Conservation (phyloP, 148 eudicot species). For the Spergularia marina region DNA sequence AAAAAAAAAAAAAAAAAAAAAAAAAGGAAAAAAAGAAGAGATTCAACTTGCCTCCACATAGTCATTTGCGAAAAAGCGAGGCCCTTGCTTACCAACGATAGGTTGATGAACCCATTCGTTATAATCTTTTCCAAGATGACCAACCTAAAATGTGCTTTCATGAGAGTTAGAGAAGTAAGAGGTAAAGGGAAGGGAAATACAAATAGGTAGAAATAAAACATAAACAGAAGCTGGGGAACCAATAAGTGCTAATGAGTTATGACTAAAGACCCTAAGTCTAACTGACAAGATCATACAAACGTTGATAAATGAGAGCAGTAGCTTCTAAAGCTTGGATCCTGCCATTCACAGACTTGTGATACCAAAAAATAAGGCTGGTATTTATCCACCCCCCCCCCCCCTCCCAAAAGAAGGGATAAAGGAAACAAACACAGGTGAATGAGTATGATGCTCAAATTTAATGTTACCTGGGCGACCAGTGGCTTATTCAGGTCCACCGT, state of each 20-base stretch:
- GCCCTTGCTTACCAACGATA: constrained; percentile 85
- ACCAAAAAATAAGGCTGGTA: background rate
- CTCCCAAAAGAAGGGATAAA: no score
- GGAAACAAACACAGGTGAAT: no score
- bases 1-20: background rate
- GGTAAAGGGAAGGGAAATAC: background rate
- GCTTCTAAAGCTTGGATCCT: background rate
- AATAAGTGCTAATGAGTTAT: background rate
- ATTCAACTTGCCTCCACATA: constrained; percentile 71
- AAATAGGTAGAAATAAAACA: background rate
- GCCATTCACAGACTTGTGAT: background rate
- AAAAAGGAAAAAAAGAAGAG: background rate
- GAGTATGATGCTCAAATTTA: background rate
- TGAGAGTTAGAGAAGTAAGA: background rate
- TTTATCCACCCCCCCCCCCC: background rate
- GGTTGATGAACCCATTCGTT: constrained; percentile 97
- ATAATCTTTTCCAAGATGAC: constrained; percentile 90
- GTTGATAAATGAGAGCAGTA: background rate
- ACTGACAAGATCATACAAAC: background rate
- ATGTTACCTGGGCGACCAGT: constrained; percentile 11
- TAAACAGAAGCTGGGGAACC: background rate
- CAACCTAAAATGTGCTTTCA: constrained; percentile 53
- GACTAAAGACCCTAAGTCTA: background rate
- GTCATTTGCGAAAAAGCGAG: constrained; percentile 84
- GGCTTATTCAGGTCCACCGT: constrained; percentile 19